phyloP scores from a whole-genome alignment of 352 stramenopile genomes.

The Globisporangium cederbergense region DNA sequence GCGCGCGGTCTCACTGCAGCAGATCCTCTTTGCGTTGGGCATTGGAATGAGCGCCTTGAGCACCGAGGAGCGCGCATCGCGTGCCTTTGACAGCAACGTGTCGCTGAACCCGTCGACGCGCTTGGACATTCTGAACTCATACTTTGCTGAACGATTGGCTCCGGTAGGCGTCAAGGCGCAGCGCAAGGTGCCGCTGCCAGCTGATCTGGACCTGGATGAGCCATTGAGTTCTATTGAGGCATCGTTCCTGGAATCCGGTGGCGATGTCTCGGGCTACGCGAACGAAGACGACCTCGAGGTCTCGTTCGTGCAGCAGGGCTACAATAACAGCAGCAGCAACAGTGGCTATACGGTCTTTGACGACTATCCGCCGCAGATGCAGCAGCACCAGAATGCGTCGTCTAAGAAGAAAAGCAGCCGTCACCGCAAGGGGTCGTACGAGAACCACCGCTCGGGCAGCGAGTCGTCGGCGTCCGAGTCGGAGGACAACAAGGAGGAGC shows the following conservation, averaged over 20 bases:
- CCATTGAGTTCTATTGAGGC: slow-evolving; percentile 55
- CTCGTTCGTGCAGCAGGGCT: slow-evolving; percentile 65
- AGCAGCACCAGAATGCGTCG: slow-evolving; percentile 34
- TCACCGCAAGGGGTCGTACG: slow-evolving; percentile 47
- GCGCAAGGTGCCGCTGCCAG: slow-evolving; percentile 88
- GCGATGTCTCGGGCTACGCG: slow-evolving; percentile 52
- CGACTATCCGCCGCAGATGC: slow-evolving; percentile 17
- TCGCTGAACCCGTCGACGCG: slow-evolving; percentile 40
- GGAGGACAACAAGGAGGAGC: slow-evolving; percentile 39
- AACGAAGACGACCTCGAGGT: slow-evolving; percentile 80
- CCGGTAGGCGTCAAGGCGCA: slow-evolving; percentile 91
- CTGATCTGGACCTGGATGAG: slow-evolving; percentile 66
- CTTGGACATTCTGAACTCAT: slow-evolving; percentile 61
- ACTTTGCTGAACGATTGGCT: slow-evolving; percentile 80
- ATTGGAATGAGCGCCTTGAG: slow-evolving; percentile 58
- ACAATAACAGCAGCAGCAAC: slow-evolving; percentile 16
- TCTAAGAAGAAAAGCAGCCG: slow-evolving; percentile 25
- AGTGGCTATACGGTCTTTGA: slow-evolving; percentile 24
- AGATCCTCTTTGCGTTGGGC: slow-evolving; percentile 58
- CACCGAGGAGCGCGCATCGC: slow-evolving; percentile 56
- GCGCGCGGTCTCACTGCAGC: slow-evolving; percentile 85
- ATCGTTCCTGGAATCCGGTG: slow-evolving; percentile 73
- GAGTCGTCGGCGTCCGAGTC: slow-evolving; percentile 37
- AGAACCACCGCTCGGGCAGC: slow-evolving; percentile 21
- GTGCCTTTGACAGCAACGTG: slow-evolving; percentile 58